phyloP scores from a whole-genome alignment of 2,329 filamentous ascomycete genomes.

The Pyrenophora tritici-repentis region DNA sequence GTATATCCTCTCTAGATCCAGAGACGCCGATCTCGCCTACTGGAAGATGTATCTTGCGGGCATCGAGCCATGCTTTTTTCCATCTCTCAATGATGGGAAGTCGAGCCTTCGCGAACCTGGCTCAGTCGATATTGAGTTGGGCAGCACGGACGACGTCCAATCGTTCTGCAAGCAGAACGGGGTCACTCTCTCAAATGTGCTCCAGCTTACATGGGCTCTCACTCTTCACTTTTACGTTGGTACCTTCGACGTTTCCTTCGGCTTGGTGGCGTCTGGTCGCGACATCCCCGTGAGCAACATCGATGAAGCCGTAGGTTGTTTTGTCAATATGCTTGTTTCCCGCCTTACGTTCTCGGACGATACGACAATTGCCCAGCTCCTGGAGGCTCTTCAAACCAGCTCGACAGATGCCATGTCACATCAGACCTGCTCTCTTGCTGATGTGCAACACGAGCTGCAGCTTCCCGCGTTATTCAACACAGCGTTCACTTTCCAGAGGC shows the following conservation, averaged over 20 bases:
- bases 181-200: conserved; percentile 56
- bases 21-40: conserved; percentile 46
- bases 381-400: conserved; percentile 53
- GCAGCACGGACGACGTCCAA: conserved; percentile 30
- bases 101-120: conserved; percentile 44
- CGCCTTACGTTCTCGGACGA: conserved; percentile 49
- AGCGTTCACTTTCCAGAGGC: conserved; percentile 44
- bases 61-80: conserved; percentile 55
- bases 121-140: conserved; percentile 47
- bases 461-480: conserved; percentile 45
- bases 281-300: conserved; percentile 58
- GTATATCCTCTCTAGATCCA: conserved; percentile 35
- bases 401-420: conserved; percentile 55
- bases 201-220: conserved; percentile 60
- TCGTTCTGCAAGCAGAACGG: conserved; percentile 49
- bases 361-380: conserved; percentile 46
- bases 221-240: conserved; percentile 56
- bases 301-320: conserved; percentile 56
- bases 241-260: conserved; percentile 57
- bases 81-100: conserved; percentile 46
- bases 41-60: conserved; percentile 54
- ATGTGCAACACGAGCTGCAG: conserved; percentile 45
- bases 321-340: conserved; percentile 62
- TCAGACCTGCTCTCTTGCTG: conserved; percentile 54
- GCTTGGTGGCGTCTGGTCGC: conserved; percentile 59